phyloP scores from a whole-genome alignment of 2,329 filamentous ascomycete genomes.

The Coniella vitis region DNA sequence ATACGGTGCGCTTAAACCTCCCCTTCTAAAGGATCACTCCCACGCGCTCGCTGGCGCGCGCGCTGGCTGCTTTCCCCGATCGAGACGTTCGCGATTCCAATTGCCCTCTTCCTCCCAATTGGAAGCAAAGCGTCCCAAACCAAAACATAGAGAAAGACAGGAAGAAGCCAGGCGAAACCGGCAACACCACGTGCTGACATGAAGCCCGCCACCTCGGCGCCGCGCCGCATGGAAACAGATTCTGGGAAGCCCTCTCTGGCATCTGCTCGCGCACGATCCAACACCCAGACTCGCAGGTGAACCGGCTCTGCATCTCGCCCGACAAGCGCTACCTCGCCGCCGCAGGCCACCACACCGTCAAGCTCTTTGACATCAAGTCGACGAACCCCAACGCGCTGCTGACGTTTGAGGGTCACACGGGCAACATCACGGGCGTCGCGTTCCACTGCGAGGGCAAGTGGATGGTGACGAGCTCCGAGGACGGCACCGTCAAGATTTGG shows the following conservation, averaged over 20 bases:
- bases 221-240: constrained; percentile 47
- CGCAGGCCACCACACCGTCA: constrained; percentile 74
- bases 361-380: constrained; percentile 97
- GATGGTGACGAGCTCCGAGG: constrained; percentile 98
- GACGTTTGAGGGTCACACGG: constrained; percentile 91
- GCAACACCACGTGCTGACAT: background rate
- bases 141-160: too few relatives aligned
- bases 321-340: constrained; percentile 95
- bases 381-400: constrained; percentile 92
- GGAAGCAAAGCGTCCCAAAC: too few relatives aligned
- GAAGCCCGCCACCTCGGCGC: constrained; percentile 15
- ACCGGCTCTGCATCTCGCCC: constrained; percentile 94
- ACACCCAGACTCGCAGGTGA: constrained; percentile 96
- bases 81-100: background rate
- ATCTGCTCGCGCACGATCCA: constrained; percentile 98
- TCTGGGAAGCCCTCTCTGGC: constrained; percentile 96
- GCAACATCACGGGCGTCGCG: constrained; percentile 91
- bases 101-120: background rate
- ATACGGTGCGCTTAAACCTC: constrained; percentile 39
- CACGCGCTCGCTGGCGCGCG: background rate
- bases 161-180: background rate
- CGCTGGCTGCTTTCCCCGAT: background rate
- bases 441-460: constrained; percentile 99
- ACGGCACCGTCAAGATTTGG: constrained; percentile 96
- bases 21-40: too few relatives aligned